Base-by-base conservation (phyloP, 176 grass and related monocot species). In the Hyparrhenia diplandra region DNA sequence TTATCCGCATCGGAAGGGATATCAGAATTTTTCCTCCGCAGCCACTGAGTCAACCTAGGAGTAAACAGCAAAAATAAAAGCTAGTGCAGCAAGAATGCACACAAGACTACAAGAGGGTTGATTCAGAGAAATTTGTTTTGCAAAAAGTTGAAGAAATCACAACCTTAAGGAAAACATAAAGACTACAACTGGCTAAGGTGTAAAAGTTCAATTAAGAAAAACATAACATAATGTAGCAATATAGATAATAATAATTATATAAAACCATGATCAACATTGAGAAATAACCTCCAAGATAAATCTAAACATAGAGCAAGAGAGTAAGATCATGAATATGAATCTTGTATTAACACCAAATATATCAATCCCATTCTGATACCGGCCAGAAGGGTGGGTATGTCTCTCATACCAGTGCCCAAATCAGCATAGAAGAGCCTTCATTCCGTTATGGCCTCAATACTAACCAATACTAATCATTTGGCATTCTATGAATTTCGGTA, bases 21-120 rank as follows among this genome's bases (percentile, higher is more conserved):
- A 75, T 99, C 93, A 65, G 83, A 63, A 86, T 88, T 91, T 88
- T 99, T 99, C 61, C 87, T 99, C 32, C 91, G 87, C 80, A 99
- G 35, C 97, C 97, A 99, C 63, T 93, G 91, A 73, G 62, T 40
- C 83, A 99, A 91, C 97, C 97, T 96, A 57, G 66, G 23, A 78
- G 68, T 42, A n/a, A n/a, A n/a, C n/a, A n/a, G n/a, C n/a, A n/a
- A n/a, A n/a, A n/a, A 12, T 3, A 73, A 85, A 77, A 62, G 47
- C 25, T 67, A 14, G 36, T 83, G 73, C 29, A 80, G 37, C 5
- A 45, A 2, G 42, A 28, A 47, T 69, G 37, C 68, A 62, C 28
- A 73, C 61, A n/a, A n/a, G n/a, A n/a, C n/a, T n/a, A n/a, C n/a
- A n/a, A 39, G 10, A 55, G 42, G 75, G 64, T 5, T 27, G 21